Base-by-base conservation (phyloP, 495 filamentous ascomycete species). In the Penicillium waksmanii region DNA sequence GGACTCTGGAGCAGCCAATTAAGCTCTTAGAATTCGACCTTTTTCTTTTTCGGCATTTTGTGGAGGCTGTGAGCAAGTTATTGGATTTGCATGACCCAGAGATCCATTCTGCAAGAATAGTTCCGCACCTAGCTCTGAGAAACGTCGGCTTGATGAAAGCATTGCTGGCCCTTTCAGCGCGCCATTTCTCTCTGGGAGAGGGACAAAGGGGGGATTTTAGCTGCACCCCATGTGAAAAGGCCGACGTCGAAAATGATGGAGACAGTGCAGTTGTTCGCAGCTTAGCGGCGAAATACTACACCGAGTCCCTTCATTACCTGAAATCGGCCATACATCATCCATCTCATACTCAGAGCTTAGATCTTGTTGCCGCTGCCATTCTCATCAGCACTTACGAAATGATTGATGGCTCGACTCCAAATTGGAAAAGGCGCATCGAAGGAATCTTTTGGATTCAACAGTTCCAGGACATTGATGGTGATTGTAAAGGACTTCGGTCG, bases 131-230 rank as follows among this genome's bases (percentile, higher is more conserved):
- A 9, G 67, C 70, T 11, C 54, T 73, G 17, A 57, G 60, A 10
- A 73, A 73, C 33, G 36, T 59, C 2, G 70, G 70, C 3, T 48
- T 73, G 15, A 68, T 73, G 67, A 66, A 62, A 48, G 70, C 70
- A 4, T 35, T 70, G 3, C 54, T 72, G 11, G 70, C 70, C 1
- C 52, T 70, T 1, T 66, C 70, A 2, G 59, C 67, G 5, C 55
- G 66, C 7, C 66, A 69, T 40, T 35, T 66, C 4, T 65, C 66
- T 53, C 65, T 35, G 25, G 55, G 57, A 44, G n/a, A 8, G 34
- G 53, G 9, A 6, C 18, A 47, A 18, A 12, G 25, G 13, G 42
- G n/a, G 18, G 15, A 5, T 21, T n/a, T n/a, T 1, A 38, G 17
- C 17, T 15, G 25, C 35, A 13, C 15, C 10, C 8, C 12, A 18